Conservation (phyloP, 2,329 filamentous ascomycete genomes). For the Arachnomyces sp. region DNA sequence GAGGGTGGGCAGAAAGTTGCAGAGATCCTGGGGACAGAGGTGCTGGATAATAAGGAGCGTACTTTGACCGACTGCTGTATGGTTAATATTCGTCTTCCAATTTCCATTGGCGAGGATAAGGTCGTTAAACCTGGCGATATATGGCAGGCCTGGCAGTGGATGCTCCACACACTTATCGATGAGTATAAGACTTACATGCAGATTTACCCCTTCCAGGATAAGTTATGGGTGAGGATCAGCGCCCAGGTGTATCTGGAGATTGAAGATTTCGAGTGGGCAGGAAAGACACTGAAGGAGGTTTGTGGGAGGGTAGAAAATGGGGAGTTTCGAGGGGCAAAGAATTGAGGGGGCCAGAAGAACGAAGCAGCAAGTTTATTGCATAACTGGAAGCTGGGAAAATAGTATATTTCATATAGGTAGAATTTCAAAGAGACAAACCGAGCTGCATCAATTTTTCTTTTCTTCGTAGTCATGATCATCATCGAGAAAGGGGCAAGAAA, state of each 20-base stretch:
- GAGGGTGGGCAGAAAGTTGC: slow-evolving; percentile 53
- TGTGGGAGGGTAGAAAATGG: slow-evolving; percentile 36
- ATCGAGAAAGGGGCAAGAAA: too few species aligned
- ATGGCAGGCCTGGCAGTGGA: slow-evolving; percentile 46
- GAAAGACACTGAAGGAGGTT: slow-evolving; percentile 46
- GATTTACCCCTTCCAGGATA: slow-evolving; percentile 49
- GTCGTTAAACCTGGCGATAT: slow-evolving; percentile 28
- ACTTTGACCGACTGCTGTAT: slow-evolving; percentile 54
- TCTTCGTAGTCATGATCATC: too few species aligned
- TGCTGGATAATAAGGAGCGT: slow-evolving; percentile 46
- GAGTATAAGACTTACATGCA: slow-evolving; percentile 62
- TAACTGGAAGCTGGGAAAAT: too few species aligned
- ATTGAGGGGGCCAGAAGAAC: too few species aligned
- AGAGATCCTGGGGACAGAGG: slow-evolving; percentile 53
- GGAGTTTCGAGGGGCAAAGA: not conserved
- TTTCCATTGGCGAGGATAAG: slow-evolving; percentile 32
- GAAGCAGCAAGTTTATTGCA: too few species aligned
- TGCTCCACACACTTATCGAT: slow-evolving; percentile 42
- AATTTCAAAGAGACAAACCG: too few species aligned
- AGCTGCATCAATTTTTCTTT: too few species aligned
- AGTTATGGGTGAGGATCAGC: slow-evolving; percentile 61
- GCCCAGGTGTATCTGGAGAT: slow-evolving; percentile 70
- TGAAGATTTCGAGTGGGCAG: slow-evolving; percentile 63
- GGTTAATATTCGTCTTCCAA: slow-evolving; percentile 61
- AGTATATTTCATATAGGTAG: too few species aligned